Base-by-base conservation (phyloP, 73 alveolate genomes). In the Durusdinium trenchii region DNA sequence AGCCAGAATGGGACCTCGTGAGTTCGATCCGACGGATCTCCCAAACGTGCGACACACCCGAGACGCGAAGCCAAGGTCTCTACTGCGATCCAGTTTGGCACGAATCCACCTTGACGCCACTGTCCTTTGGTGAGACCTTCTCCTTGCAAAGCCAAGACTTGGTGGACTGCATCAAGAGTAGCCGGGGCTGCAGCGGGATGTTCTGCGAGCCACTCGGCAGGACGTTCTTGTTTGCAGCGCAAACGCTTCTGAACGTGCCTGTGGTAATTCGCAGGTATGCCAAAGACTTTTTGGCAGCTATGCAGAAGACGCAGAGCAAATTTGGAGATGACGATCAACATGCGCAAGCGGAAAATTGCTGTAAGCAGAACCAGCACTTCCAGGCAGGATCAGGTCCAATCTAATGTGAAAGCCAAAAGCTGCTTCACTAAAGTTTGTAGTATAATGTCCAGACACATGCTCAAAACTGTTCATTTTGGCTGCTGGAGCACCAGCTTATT, bases 311-410 rank as follows among this genome's bases (percentile, higher is more conserved):
- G 2, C 51, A 69, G 76, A 64, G 89, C 28, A 91, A 91, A 54
- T 76, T 64, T 16, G 97, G 89, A 38, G 97, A 91, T 35, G 97
- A 45, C 36, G 97, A 91, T 60, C 97, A 91, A 47, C 46, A 61
- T n/a, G 23, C 26, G 36, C 97, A 91, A 47, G 87, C 89, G 6
- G 89, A 91, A n/a, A 28, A 3, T 12, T 91, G 97, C 47, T 91
- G 97, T 76, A 91, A 38, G 87, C 97, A 67, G 61, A 91, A 91
- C 87, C 97, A 69, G 89, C 97, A 91, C 76, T 91, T 91, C 64
- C 97, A 91, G 97, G 97, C 48, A 12, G 42, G 47, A n/a, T n/a
- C n/a, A n/a, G n/a, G n/a, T n/a, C n/a, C n/a, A n/a, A n/a, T n/a
- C n/a, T n/a, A n/a, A n/a, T n/a, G n/a, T n/a, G n/a, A n/a, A n/a